Evolutionary conservation across 768 basidiomycete genomes (phyloP), one percentile per base, ranked within the genome.

Genomic region (Termitomyces sp.): DNA sequence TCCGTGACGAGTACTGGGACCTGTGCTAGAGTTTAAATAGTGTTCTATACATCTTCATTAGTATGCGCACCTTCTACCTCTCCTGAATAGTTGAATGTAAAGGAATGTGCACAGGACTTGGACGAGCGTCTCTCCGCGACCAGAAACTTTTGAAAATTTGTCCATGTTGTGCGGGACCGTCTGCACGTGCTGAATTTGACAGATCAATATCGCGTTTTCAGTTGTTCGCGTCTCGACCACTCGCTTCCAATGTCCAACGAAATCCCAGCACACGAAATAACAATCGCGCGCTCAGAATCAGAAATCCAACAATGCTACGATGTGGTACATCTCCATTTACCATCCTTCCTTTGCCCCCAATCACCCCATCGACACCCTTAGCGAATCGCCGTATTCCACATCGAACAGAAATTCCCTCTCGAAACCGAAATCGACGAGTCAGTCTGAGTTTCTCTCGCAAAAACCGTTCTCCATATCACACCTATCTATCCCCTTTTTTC

Each of bases 381-480:
- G 71, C 70, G 82, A 56, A 76, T 82, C 53, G 70, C 71, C 32
- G 84, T 88, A 53, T 88, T 88, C 66, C 74, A 79, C 60, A 69
- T 71, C 61, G 85, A 89, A 67, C 87, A 91, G 70, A 74, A 75
- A 38, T 94, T 92, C 63, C 78, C 88, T 42, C 70, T 88, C 20
- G 88, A 91, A 47, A 76, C 74, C 7, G 91, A 94, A 69, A 75
- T 87, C 60, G 91, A 94, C 70, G 77, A 81, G 90, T 88, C 71
- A n/a, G n/a, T n/a, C n/a, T n/a, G n/a, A n/a, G n/a, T n/a, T n/a
- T n/a, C n/a, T n/a, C n/a, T n/a, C 69, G 72, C 33, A 22, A 2
- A 11, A 13, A 6, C 20, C 25, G 16, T 11, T 13, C 4, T 13
- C 36, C 7, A 3, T 11, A 38, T 51, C 52, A 31, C 41, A 39